phyloP scores from a whole-genome alignment of 1,284 basidiomycete species.

The Stygiomarasmius scandens region DNA sequence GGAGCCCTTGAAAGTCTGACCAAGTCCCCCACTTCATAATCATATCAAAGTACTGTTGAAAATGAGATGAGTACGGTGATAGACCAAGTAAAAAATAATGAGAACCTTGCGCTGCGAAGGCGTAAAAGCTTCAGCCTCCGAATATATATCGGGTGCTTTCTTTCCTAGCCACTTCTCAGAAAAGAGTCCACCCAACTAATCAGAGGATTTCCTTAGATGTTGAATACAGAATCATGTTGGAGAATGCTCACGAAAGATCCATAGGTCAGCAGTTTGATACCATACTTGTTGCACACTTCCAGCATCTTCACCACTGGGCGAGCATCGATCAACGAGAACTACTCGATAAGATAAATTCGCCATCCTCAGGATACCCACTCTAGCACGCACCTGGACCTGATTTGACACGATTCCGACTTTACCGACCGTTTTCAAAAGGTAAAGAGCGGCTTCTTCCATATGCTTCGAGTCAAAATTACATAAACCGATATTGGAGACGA shows the following conservation, averaged over 20 bases:
- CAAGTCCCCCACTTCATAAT: conserved; percentile 60
- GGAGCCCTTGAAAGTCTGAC: conserved; percentile 54
- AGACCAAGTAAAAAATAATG: neutral
- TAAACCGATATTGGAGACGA: conserved; percentile 57
- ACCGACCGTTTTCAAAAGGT: conserved; percentile 33
- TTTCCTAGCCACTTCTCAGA: conserved; percentile 57
- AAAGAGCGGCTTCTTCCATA: conserved; percentile 61
- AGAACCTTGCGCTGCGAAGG: conserved; percentile 65
- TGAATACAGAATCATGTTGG: conserved; percentile 1
- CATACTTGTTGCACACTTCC: conserved; percentile 55
- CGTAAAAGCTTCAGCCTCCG: conserved; percentile 41
- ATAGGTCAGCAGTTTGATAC: conserved; percentile 63
- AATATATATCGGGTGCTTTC: conserved; percentile 58
- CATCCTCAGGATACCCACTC: neutral
- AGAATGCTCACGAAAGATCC: conserved; percentile 52
- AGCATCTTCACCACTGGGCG: conserved; percentile 61
- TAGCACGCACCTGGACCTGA: conserved; percentile 57
- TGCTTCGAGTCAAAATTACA: conserved; percentile 62
- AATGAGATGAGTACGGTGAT: neutral
- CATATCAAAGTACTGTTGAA: conserved; percentile 58
- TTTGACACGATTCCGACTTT: conserved; percentile 62
- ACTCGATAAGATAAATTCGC: neutral
- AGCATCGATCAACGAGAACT: conserved; percentile 60
- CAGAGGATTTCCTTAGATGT: neutral
- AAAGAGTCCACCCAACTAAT: conserved; percentile 65